A percentile compares a stretch with the other conserved stretches of the same genome.
Evolutionary conservation across 805 yeast species (phyloP).

Genomic region (Saturnispora ahearnii): DNA sequence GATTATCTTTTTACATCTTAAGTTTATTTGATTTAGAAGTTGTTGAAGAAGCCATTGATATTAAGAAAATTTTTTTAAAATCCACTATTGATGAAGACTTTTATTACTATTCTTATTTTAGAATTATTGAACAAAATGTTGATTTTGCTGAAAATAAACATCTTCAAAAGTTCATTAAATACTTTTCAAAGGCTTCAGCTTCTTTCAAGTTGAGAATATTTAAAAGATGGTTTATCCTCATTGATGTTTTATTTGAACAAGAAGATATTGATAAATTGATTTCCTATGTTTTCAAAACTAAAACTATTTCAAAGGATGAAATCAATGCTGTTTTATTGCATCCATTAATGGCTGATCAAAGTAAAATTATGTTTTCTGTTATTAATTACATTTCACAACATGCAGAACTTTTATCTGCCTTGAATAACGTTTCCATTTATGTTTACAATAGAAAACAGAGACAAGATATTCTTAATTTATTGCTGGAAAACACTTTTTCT

Average conservation of each 20-base stretch:
- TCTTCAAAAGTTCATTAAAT: conserved; percentile 20
- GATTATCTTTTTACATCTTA: conserved; percentile 36
- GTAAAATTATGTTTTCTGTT: conserved; percentile 25
- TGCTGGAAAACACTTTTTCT: conserved; percentile 4
- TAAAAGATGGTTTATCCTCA: conserved; percentile 51
- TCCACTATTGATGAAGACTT: conserved; percentile 7
- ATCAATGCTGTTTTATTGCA: conserved; percentile 26
- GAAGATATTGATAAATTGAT: conserved; percentile 27
- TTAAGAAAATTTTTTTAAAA: not conserved
- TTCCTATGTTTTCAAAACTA: conserved; percentile 21
- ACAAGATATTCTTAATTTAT: conserved; percentile 23
- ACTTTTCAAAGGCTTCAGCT: conserved; percentile 12
- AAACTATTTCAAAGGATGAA: conserved; percentile 9
- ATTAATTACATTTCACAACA: conserved; percentile 11
- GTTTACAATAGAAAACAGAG: conserved; percentile 34
- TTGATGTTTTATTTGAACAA: conserved; percentile 27
- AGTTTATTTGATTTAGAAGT: conserved; percentile 36
- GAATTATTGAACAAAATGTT: conserved; percentile 33
- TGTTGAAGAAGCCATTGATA: conserved; percentile 3
- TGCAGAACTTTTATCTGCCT: not conserved
- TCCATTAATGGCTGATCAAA: conserved; percentile 42
- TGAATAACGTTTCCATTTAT: conserved; percentile 37
- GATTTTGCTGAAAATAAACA: conserved; percentile 16
- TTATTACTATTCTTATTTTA: conserved; percentile 28
- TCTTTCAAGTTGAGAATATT: conserved; percentile 25